A percentile compares a stretch with the other conserved stretches of the same genome.
These are phyloP conservation scores for Penicillium verrucosum DNA, from an alignment of 2,329 filamentous ascomycete genomes.

Conservation along the genomic window DNA sequence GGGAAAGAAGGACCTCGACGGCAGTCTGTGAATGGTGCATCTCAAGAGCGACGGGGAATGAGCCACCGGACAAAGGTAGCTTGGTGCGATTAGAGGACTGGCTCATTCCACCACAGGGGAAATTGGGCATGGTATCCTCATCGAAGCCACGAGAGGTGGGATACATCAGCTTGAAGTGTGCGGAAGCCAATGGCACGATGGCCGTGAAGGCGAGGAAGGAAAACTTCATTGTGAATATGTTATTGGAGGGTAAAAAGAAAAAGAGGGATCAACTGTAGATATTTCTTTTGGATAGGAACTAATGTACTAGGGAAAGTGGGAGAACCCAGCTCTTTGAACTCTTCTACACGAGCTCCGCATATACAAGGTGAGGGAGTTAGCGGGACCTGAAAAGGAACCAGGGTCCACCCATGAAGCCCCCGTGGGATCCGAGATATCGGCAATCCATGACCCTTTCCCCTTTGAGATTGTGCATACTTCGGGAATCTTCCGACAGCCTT, in stretches of 20 bases:
- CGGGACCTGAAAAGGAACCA: not conserved
- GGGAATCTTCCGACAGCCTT: not conserved
- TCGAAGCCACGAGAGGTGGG: slow-evolving; percentile 51
- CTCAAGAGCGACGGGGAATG: slow-evolving; percentile 50
- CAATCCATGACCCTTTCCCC: not conserved
- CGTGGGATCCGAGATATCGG: not conserved
- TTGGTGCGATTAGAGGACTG: slow-evolving; percentile 46
- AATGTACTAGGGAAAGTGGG: not conserved
- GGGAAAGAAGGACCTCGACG: slow-evolving; percentile 52
- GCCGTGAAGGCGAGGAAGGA: slow-evolving; percentile 38
- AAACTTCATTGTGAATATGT: slow-evolving; percentile 29
- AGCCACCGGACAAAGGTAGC: slow-evolving; percentile 47
- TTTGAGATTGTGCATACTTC: not conserved
- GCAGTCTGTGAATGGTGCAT: slow-evolving; percentile 53
- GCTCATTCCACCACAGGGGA: slow-evolving; percentile 53
- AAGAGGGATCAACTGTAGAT: not conserved
- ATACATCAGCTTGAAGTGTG: slow-evolving; percentile 56
- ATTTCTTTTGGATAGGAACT: not conserved
- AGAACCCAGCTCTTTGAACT: not conserved
- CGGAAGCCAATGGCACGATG: slow-evolving; percentile 47
- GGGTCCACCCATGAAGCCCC: not conserved
- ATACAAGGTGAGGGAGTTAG: not conserved
- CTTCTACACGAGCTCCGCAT: not conserved
- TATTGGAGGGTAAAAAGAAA: not conserved
- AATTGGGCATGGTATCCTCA: slow-evolving; percentile 46